Conservation (phyloP, 352 stramenopile genomes). For the Globisporangium alternatum region DNA sequence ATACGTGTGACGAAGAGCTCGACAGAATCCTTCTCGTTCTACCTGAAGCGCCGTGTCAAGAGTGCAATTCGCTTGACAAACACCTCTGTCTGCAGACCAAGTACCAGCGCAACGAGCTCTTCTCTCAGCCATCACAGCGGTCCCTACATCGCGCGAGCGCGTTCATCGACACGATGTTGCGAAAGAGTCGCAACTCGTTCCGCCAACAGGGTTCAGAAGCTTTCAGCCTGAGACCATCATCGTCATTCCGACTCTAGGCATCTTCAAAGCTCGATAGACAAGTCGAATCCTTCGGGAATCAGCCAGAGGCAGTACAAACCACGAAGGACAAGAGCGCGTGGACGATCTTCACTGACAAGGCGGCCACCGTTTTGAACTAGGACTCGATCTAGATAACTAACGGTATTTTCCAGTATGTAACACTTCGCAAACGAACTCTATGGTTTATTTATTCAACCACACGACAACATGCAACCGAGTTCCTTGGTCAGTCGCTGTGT, state of each 20-base stretch:
- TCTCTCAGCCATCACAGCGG: not conserved
- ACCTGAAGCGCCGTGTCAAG: not conserved
- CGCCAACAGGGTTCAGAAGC: not conserved
- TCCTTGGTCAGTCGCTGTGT: not conserved
- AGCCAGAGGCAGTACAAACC: not conserved
- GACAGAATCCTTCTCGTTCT: conserved; percentile 8
- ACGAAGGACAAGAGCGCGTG: conserved; percentile 3
- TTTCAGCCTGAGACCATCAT: not conserved
- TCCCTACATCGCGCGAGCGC: not conserved
- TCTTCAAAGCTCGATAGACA: not conserved
- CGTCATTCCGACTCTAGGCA: not conserved
- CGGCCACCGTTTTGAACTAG: not conserved
- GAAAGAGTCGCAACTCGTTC: not conserved
- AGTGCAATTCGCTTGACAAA: not conserved
- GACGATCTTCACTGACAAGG: not conserved
- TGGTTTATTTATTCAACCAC: too few relatives aligned
- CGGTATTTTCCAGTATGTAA: not conserved
- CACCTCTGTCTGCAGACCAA: not conserved
- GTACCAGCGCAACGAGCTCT: conserved; percentile 7
- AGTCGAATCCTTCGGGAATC: too few relatives aligned
- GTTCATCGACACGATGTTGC: conserved; percentile 2
- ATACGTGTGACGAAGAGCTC: conserved; percentile 17
- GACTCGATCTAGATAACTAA: not conserved
- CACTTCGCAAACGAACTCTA: too few relatives aligned
- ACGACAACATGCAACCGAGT: not conserved